Percentiles rank a stretch among this genome's conserved stretches.
These are phyloP conservation scores for Rubia peregrina DNA, from an alignment of 305 asterid genomes.

Conservation along the genomic window DNA sequence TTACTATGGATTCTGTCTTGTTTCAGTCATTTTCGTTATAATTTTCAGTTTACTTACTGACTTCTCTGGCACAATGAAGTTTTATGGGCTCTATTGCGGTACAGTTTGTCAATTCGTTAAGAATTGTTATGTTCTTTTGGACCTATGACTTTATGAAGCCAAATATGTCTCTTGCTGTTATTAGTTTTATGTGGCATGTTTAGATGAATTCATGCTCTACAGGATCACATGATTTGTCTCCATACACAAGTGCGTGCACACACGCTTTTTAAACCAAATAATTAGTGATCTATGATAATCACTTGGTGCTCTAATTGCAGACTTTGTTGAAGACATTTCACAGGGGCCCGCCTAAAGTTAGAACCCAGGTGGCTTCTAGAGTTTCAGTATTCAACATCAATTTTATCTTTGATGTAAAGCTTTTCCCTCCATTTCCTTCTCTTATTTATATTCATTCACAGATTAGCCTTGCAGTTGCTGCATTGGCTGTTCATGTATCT, in stretches of 20 bases:
- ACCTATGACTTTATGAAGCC: background rate
- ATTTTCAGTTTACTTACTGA: background rate
- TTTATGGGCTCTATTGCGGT: background rate
- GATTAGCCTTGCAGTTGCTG: slow-evolving; percentile 99
- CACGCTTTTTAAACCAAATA: background rate
- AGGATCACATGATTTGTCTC: slow-evolving; percentile 1
- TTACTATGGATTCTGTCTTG: background rate
- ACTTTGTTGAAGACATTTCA: slow-evolving; percentile 82
- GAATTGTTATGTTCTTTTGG: background rate
- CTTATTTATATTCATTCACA: slow-evolving; percentile 18
- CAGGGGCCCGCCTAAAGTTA: slow-evolving; percentile 89
- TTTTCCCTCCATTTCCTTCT: background rate
- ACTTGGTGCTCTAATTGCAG: slow-evolving; percentile 45
- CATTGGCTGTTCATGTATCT: slow-evolving; percentile 94
- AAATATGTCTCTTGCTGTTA: background rate
- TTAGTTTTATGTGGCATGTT: background rate
- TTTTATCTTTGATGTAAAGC: slow-evolving; percentile 15
- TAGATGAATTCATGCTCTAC: background rate
- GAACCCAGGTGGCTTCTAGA: slow-evolving; percentile 76
- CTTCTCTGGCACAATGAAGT: background rate
- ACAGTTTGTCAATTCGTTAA: background rate
- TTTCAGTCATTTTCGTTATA: background rate
- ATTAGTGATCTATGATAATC: background rate
- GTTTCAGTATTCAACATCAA: background rate
- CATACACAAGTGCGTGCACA: background rate